Base-by-base conservation (phyloP, 352 stramenopile genomes). In the Phytophthora megakarya region DNA sequence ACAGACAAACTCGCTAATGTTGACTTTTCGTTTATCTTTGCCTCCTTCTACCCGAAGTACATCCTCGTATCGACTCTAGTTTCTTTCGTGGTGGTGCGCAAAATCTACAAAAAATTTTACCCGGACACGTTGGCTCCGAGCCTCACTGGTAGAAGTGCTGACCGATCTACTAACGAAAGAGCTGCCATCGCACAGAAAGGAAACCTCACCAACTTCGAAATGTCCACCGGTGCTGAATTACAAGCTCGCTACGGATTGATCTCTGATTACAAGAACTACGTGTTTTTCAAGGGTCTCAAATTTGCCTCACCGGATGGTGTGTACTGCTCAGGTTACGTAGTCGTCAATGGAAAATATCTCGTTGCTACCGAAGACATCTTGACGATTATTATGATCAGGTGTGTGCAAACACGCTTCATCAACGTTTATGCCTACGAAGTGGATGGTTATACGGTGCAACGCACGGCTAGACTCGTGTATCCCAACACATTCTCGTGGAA, bases 241-340 rank as follows among this genome's bases (percentile, higher is more conserved):
- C 62, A 70, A 30, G 58, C 68, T 42, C 62, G 69, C 32, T 68
- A 74, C 19, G 76, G 76, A 7, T 44, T 85, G 7, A 66, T 85
- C 28, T 85, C 61, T 0, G 62, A 77, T 18, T 85, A 77, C 48
- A 72, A 77, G 44, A 79, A 81, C 44, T 79, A 75, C 52, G 59
- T 75, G 0, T 76, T 75, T 48, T 78, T 80, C 38, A 78, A 81
- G 33, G 75, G 76, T 5, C 51, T 81, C 7, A 80, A 81, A 60
- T 81, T 76, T 51, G 73, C 73, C 11, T 76, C 66, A 1, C 61
- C 70, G 1, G 73, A 80, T n/a, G 75, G 72, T 21, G 75, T 81
- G 21, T 84, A 76, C 50, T 75, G 68, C 62, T 76, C 61, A 0
- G 75, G 71, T 13, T 83, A 73, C 61, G 75, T 84, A 28, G 63